phyloP scores from a whole-genome alignment of 1,284 basidiomycete species.

The Ganoderma sp. region DNA sequence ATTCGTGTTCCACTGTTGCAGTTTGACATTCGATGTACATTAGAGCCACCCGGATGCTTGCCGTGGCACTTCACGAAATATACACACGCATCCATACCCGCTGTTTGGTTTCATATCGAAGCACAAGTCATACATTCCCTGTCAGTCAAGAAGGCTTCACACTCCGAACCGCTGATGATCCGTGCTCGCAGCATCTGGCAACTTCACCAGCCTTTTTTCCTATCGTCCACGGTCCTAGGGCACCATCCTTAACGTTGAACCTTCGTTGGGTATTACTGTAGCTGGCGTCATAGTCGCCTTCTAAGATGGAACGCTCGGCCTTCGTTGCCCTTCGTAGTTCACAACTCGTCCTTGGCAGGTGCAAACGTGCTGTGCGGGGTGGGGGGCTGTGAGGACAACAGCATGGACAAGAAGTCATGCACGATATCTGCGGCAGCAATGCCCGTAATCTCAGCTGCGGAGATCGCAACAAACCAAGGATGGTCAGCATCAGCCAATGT shows the following conservation, averaged over 20 bases:
- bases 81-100: conserved; percentile 10
- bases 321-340: neutral
- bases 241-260: neutral
- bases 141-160: neutral
- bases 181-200: neutral
- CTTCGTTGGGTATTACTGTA: too few species aligned
- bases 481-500: neutral
- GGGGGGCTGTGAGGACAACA: conserved; percentile 50
- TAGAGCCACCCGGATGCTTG: conserved; percentile 26
- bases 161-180: neutral
- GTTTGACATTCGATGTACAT: conserved; percentile 27
- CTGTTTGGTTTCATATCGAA: neutral
- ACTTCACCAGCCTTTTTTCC: neutral
- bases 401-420: conserved; percentile 71
- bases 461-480: neutral
- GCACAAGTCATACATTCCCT: neutral
- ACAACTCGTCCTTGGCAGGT: conserved; percentile 39
- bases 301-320: neutral
- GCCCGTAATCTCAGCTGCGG: conserved; percentile 69
- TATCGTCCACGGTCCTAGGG: neutral
- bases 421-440: conserved; percentile 76
- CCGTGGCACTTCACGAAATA: conserved; percentile 13
- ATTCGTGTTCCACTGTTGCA: neutral
- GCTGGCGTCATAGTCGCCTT: neutral
- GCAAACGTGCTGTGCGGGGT: conserved; percentile 31